A percentile compares a stretch with the other conserved stretches of the same genome.
Evolutionary conservation across 2,329 filamentous ascomycete genomes (phyloP).

Genomic region (Botrytis squamosa): DNA sequence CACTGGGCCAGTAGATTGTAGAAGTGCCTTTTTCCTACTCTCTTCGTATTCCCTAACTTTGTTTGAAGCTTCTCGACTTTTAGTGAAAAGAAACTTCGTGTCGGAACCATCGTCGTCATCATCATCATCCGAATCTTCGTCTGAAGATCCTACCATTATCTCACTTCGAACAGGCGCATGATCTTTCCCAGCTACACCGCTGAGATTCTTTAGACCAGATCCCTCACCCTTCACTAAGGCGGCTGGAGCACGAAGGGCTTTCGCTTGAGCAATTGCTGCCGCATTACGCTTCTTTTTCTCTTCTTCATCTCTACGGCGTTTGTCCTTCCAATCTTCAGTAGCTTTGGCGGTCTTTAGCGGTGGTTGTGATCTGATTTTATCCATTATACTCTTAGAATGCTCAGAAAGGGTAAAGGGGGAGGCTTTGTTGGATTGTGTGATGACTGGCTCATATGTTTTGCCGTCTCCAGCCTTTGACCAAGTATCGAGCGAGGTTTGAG

Average conservation of each 20-base stretch:
- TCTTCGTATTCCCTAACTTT: slow-evolving; percentile 46
- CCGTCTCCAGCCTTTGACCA: slow-evolving; percentile 28
- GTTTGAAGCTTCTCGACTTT: slow-evolving; percentile 42
- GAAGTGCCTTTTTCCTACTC: slow-evolving; percentile 49
- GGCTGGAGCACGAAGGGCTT: slow-evolving; percentile 54
- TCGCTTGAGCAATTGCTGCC: slow-evolving; percentile 68
- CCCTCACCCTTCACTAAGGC: slow-evolving; percentile 69
- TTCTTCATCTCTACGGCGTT: slow-evolving; percentile 71
- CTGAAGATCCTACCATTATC: slow-evolving; percentile 81
- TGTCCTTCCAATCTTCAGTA: slow-evolving; percentile 63
- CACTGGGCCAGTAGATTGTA: slow-evolving; percentile 65
- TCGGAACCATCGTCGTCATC: slow-evolving; percentile 53
- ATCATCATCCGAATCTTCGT: slow-evolving; percentile 71
- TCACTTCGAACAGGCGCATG: slow-evolving; percentile 72
- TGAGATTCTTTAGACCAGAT: slow-evolving; percentile 71
- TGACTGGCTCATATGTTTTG: slow-evolving; percentile 35
- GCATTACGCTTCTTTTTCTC: slow-evolving; percentile 72
- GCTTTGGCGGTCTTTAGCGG: slow-evolving; percentile 24
- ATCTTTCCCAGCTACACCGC: slow-evolving; percentile 73
- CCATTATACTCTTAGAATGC: slow-evolving; percentile 32
- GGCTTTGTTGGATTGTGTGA: background rate
- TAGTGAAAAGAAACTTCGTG: slow-evolving; percentile 45
- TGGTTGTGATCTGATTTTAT: slow-evolving; percentile 28
- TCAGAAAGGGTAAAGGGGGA: slow-evolving; percentile 6
- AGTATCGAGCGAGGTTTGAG: slow-evolving; percentile 19